Base-by-base conservation (phyloP, 495 filamentous ascomycete species). In the Hypoxylon fragiforme region DNA sequence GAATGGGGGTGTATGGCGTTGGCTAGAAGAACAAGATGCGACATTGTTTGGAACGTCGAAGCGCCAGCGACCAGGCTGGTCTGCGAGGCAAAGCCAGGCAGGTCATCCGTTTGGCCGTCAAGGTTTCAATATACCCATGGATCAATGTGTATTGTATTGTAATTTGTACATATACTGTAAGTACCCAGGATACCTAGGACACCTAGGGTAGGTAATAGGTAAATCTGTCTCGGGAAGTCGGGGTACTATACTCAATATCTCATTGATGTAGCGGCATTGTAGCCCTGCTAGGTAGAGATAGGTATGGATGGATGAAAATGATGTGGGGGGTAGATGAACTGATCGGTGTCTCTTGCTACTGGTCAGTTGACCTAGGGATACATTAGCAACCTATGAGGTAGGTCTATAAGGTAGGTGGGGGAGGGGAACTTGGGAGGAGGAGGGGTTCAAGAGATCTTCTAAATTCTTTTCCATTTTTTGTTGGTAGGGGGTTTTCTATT, bases 71-170 rank as follows among this genome's bases (percentile, higher is more conserved):
- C n/a, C n/a, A n/a, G n/a, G n/a, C 57, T 47, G 39, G 51, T 8
- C 32, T 43, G 50, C 45, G 36, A 59, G 50, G 59, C n/a, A 57
- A 56, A 32, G 53, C 12, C 26, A 50, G 35, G 60, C 49, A 58
- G 54, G 50, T 54, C 60, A 59, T 59, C 54, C 50, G 60, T 63
- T 50, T 55, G 60, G 54, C 45, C 54, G 44, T 58, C 45, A 59
- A 20, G 36, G 60, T 50, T 54, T 44, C 47, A 42, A 47, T 53
- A 40, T 31, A n/a, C n/a, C n/a, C n/a, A n/a, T n/a, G n/a, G n/a
- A n/a, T n/a, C n/a, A n/a, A n/a, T n/a, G n/a, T n/a, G n/a, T n/a
- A n/a, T n/a, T n/a, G n/a, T n/a, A n/a, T n/a, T n/a, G n/a, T n/a
- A n/a, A n/a, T n/a, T n/a, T n/a, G n/a, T n/a, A n/a, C n/a, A n/a